phyloP scores from a whole-genome alignment of 2,329 filamentous ascomycete genomes.

The Fonsecaea monophora region DNA sequence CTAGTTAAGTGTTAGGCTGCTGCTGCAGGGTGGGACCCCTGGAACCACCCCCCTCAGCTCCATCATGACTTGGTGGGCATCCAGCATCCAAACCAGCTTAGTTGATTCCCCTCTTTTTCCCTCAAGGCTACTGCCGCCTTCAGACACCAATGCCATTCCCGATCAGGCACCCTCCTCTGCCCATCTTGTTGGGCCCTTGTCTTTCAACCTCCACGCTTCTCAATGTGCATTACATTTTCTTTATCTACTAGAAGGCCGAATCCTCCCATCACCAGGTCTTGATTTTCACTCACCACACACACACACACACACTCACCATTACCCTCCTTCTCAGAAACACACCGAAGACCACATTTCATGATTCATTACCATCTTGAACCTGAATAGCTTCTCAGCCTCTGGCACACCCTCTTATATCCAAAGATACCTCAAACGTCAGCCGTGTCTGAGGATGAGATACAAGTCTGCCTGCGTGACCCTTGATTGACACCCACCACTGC shows the following conservation, averaged over 20 bases:
- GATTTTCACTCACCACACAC: conserved; percentile 6
- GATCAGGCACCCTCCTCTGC: conserved; percentile 19
- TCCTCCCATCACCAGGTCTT: conserved; percentile 20
- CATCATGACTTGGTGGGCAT: conserved; percentile 1
- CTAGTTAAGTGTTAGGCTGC: conserved; percentile 6
- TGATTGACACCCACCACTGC: conserved; percentile 29
- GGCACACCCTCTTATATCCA: background rate
- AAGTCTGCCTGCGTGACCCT: conserved; percentile 33
- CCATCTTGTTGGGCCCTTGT: background rate
- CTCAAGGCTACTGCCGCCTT: conserved; percentile 20
- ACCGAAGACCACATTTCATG: conserved; percentile 1
- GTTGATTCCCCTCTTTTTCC: conserved; percentile 18
- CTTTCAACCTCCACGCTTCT: conserved; percentile 14
- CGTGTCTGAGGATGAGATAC: conserved; percentile 27
- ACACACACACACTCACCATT: background rate
- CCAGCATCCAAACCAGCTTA: conserved; percentile 1
- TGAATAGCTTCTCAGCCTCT: conserved; percentile 6
- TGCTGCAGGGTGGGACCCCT: conserved; percentile 2
- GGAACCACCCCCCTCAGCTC: background rate
- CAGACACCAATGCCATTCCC: conserved; percentile 18
- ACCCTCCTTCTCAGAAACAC: background rate
- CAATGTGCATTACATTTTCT: conserved; percentile 19
- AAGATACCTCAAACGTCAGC: conserved; percentile 29
- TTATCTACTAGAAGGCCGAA: conserved; percentile 12
- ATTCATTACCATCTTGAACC: conserved; percentile 3